These are phyloP conservation scores for Nemania sp. DNA, from an alignment of 2,329 filamentous ascomycete genomes.

Conservation along the genomic window DNA sequence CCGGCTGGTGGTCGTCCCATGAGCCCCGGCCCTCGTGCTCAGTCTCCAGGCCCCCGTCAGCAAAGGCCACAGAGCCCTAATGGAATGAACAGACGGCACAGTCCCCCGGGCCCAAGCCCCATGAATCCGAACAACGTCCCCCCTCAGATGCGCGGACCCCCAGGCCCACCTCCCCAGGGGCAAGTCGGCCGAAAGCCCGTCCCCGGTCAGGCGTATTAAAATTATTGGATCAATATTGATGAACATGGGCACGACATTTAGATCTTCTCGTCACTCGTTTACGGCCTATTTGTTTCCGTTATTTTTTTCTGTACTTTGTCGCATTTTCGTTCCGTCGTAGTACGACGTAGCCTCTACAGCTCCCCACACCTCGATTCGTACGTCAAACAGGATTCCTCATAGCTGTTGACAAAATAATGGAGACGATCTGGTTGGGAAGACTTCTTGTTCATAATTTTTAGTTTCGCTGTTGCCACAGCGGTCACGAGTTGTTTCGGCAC, in stretches of 20 bases:
- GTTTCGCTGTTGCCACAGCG: constrained; percentile 16
- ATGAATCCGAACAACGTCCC: constrained; percentile 48
- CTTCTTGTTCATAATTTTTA: constrained; percentile 41
- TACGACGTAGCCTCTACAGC: constrained; percentile 22
- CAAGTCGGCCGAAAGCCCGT: constrained; percentile 59
- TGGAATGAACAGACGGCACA: constrained; percentile 46
- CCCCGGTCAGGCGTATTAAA: constrained; percentile 56
- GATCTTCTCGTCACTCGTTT: constrained; percentile 43
- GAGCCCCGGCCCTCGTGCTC: constrained; percentile 30
- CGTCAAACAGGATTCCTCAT: constrained; percentile 13
- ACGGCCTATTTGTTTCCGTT: constrained; percentile 32
- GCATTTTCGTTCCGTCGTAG: constrained; percentile 25
- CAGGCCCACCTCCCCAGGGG: constrained; percentile 42
- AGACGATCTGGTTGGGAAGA: constrained; percentile 32
- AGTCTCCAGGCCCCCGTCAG: constrained; percentile 27
- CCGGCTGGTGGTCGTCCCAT: constrained; percentile 34
- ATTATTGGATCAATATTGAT: constrained; percentile 35
- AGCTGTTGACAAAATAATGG: constrained; percentile 19
- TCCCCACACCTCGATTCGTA: constrained; percentile 5
- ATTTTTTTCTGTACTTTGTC: constrained; percentile 26
- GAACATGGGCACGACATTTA: constrained; percentile 37
- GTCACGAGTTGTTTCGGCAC: constrained; percentile 2
- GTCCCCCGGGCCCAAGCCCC: constrained; percentile 50
- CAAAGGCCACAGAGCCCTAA: constrained; percentile 46
- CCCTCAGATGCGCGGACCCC: constrained; percentile 38